phyloP scores from a whole-genome alignment of 371 early-diverging fungal species.

The Rhizopus delemar region DNA sequence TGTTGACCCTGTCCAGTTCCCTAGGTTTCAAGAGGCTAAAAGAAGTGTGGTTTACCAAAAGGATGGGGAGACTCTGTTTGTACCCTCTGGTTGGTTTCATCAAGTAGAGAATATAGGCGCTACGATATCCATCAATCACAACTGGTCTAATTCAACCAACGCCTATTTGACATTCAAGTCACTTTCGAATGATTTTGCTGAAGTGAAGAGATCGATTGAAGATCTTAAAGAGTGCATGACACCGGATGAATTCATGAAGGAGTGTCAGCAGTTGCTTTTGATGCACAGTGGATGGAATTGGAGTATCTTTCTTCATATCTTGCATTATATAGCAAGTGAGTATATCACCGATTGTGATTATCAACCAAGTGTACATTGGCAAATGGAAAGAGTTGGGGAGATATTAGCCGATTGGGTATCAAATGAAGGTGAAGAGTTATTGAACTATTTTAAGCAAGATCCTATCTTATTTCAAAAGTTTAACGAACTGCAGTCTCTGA shows the following conservation, averaged over 20 bases:
- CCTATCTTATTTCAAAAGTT: not conserved
- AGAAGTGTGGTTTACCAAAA: constrained; percentile 56
- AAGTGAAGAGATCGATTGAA: constrained; percentile 56
- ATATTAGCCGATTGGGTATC: constrained; percentile 14
- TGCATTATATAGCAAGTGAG: constrained; percentile 4
- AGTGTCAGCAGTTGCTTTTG: constrained; percentile 53
- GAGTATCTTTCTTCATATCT: constrained; percentile 29
- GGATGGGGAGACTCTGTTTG: constrained; percentile 71
- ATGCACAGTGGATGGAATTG: constrained; percentile 67
- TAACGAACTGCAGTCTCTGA: not conserved
- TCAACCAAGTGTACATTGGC: constrained; percentile 18
- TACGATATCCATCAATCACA: constrained; percentile 79
- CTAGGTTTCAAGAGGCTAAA: constrained; percentile 51
- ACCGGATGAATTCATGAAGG: constrained; percentile 47
- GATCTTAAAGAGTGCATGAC: constrained; percentile 54
- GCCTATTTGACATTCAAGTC: constrained; percentile 48
- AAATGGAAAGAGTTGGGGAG: constrained; percentile 6
- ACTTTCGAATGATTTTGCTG: constrained; percentile 46
- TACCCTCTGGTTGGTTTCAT: constrained; percentile 79
- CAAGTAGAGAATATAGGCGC: constrained; percentile 69
- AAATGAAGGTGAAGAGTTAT: constrained; percentile 12
- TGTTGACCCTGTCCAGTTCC: constrained; percentile 53
- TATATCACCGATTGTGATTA: not conserved
- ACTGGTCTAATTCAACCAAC: constrained; percentile 70
- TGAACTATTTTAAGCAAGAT: constrained; percentile 9